Evolutionary conservation across 345 rosid species (phyloP).

Genomic region (Acer campestre): DNA sequence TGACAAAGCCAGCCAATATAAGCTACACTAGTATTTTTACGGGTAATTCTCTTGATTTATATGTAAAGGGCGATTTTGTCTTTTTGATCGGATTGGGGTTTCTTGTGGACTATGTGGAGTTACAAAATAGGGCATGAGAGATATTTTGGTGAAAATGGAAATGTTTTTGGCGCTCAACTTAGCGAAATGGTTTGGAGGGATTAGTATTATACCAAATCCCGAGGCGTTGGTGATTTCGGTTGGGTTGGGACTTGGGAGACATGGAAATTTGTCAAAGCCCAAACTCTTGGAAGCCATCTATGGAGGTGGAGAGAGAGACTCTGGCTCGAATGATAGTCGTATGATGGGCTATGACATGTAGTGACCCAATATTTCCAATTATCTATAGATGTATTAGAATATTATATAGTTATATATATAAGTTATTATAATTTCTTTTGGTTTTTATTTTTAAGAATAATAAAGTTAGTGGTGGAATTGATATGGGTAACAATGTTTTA

Average conservation of each 20-base stretch:
- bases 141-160: conserved; percentile 2
- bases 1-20: too few relatives aligned
- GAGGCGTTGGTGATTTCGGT: not conserved
- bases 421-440: too few relatives aligned
- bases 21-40: not conserved
- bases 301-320: too few relatives aligned
- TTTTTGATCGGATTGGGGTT: not conserved
- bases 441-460: too few relatives aligned
- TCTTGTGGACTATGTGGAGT: not conserved
- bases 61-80: conserved; percentile 10
- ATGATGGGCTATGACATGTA: not conserved
- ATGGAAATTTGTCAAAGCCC: not conserved
- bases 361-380: not conserved
- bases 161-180: conserved; percentile 27
- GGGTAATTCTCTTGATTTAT: too few relatives aligned
- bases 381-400: too few relatives aligned
- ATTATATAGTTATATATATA: too few relatives aligned
- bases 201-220: conserved; percentile 3
- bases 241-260: not conserved
- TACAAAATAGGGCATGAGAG: not conserved
- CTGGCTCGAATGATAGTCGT: not conserved
- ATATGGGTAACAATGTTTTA: too few relatives aligned
- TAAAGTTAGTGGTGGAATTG: too few relatives aligned
- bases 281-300: not conserved
- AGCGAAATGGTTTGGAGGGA: conserved; percentile 15